Evolutionary conservation across 768 basidiomycete genomes (phyloP).

Genomic region (Boletus reticulatus): DNA sequence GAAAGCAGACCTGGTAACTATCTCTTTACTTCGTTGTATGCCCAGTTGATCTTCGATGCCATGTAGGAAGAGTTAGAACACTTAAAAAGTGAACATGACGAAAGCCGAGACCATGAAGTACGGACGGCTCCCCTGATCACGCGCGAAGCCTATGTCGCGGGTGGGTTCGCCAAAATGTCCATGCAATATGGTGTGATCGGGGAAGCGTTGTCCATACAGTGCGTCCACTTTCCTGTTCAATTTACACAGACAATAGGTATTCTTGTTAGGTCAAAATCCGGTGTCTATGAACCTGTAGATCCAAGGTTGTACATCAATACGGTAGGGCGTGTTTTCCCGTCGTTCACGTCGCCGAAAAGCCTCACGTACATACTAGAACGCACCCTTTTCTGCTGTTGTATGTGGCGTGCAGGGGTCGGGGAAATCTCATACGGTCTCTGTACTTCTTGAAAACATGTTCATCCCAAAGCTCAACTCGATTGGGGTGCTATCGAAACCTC

Average conservation of each 20-base stretch:
- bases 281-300: conserved; percentile 36
- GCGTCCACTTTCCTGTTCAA: conserved; percentile 1
- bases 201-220: conserved; percentile 26
- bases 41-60: neutral
- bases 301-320: conserved; percentile 63
- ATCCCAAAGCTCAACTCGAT: conserved; percentile 46
- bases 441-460: conserved; percentile 65
- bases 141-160: conserved; percentile 39
- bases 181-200: conserved; percentile 64
- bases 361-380: conserved; percentile 41
- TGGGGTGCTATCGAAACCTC: conserved; percentile 48
- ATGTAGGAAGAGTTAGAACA: conserved; percentile 10
- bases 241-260: neutral
- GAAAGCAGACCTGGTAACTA: neutral
- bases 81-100: neutral
- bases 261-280: conserved; percentile 24
- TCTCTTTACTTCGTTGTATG: neutral
- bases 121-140: conserved; percentile 48
- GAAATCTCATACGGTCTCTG: conserved; percentile 67
- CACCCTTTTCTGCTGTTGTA: conserved; percentile 65
- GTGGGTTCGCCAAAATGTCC: conserved; percentile 21
- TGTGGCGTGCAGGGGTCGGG: conserved; percentile 75
- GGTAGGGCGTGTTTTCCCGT: conserved; percentile 31
- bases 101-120: conserved; percentile 26
- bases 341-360: neutral